Evolutionary conservation across 768 basidiomycete species (phyloP).

Genomic region (Holtermannia corniformis): DNA sequence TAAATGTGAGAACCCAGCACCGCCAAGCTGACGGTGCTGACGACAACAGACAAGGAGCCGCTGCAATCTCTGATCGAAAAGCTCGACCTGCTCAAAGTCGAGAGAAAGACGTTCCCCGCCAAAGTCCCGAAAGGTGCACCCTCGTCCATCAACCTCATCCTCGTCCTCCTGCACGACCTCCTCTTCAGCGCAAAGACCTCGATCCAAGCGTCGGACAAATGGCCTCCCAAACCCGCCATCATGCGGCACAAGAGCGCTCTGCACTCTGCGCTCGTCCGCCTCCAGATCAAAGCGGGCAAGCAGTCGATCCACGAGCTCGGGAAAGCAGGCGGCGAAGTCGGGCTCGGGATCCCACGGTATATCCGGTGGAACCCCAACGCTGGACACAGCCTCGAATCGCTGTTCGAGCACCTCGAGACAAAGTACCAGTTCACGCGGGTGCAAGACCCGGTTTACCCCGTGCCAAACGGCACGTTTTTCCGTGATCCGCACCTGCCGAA

Average conservation of each 20-base stretch:
- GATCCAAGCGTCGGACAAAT: constrained; percentile 80
- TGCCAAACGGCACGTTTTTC: constrained; percentile 46
- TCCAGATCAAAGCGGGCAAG: constrained; percentile 38
- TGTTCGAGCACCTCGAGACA: constrained; percentile 6
- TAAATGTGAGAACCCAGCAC: constrained; percentile 55
- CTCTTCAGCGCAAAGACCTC: constrained; percentile 60
- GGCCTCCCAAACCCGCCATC: constrained; percentile 74
- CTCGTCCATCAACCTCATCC: constrained; percentile 58
- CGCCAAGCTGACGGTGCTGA: constrained; percentile 31
- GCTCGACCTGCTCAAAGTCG: constrained; percentile 61
- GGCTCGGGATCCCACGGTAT: constrained; percentile 36
- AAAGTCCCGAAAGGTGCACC: constrained; percentile 25
- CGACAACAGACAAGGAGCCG: constrained; percentile 66
- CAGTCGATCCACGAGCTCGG: constrained; percentile 33
- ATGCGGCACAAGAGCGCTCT: constrained; percentile 82
- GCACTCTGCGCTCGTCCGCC: constrained; percentile 63
- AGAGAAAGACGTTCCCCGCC: constrained; percentile 59
- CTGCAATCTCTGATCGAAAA: constrained; percentile 60
- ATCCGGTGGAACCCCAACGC: constrained; percentile 40
- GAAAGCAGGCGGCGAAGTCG: constrained; percentile 41
- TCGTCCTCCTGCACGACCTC: constrained; percentile 85
- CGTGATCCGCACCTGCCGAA: constrained; percentile 72
- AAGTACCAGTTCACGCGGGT: constrained; percentile 12
- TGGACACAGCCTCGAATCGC: constrained; percentile 9
- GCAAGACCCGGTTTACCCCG: constrained; percentile 16